Base-by-base conservation (phyloP, 2,329 filamentous ascomycete species). In the Penicillium sp. region DNA sequence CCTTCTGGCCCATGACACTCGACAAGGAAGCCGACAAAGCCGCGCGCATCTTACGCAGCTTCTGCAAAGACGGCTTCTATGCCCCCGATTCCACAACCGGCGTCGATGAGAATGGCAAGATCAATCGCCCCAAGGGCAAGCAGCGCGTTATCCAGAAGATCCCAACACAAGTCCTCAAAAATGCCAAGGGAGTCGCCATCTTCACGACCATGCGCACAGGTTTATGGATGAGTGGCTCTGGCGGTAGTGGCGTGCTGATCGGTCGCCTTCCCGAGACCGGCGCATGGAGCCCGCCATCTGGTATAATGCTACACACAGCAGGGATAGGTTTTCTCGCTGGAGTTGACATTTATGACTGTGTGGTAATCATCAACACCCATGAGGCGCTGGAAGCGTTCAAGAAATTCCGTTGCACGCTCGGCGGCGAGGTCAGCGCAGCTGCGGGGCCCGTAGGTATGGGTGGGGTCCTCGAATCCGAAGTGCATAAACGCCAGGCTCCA, bases 201-300 rank as follows among this genome's bases (percentile, higher is more conserved):
- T 97, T 97, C 78, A 96, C 93, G 0, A 96, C 91, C 31, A 96
- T 97, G 91, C 88, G 93, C 59, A 93, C 91, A 15, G 93, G 93
- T 13, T 79, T 97, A 33, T 96, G 93, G 90, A 83, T 96, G 66
- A 93, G 90, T 45, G 93, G 93, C 45, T 93, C 92, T 17, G 93
- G 93, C 29, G 93, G 93, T 39, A 93, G 91, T 57, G 93, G 93
- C 50, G 84, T 97, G 39, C 81, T 97, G 39, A 86, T 97, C 58
- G 93, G 88, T 19, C 86, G 91, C 65, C 89, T 90, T 31, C 74
- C 76, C 68, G 88, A 89, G 25, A 92, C 96, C 65, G 92, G 93
- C 7, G 88, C 87, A 63, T 97, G 93, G 93, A 94, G 91, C 62
- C 90, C 92, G 9, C 93, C 93, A 0, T 96, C 91, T 0, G 93